Conservation (phyloP, 2,329 filamentous ascomycete genomes). For the Penicillium hordei region DNA sequence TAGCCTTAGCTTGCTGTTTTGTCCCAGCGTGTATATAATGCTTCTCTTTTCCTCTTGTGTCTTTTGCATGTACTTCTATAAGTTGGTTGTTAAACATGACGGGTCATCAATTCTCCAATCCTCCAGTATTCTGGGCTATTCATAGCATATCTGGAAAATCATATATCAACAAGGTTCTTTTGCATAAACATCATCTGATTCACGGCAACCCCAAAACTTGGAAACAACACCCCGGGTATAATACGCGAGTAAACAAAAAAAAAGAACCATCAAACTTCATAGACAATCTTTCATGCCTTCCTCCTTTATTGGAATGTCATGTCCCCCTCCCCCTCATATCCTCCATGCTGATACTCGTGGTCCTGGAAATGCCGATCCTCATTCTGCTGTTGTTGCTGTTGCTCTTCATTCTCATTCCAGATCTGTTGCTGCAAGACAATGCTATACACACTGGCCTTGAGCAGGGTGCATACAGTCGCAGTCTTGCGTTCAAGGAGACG, state of each 20-base stretch:
- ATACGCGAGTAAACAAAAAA: conserved; percentile 8
- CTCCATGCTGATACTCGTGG: conserved; percentile 14
- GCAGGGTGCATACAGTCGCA: conserved; percentile 86
- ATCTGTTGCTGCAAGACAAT: conserved; percentile 98
- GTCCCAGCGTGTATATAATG: conserved; percentile 29
- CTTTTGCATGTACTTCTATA: conserved; percentile 35
- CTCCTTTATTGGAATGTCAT: conserved; percentile 26
- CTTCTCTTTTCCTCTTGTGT: conserved; percentile 21
- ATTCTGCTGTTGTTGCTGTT: conserved; percentile 31
- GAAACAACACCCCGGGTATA: conserved; percentile 14
- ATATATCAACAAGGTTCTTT: conserved; percentile 10
- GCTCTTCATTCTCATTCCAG: conserved; percentile 57
- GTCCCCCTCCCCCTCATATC: conserved; percentile 26
- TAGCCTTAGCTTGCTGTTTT: conserved; percentile 14
- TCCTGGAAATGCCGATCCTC: conserved; percentile 25
- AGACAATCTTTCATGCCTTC: not conserved
- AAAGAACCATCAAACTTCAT: conserved; percentile 9
- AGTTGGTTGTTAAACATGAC: conserved; percentile 21
- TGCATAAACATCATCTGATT: conserved; percentile 1
- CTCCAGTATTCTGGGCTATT: conserved; percentile 10
- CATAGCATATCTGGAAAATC: conserved; percentile 11
- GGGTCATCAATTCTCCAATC: conserved; percentile 16
- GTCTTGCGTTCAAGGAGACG: conserved; percentile 91
- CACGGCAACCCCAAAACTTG: not conserved
- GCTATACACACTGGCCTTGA: conserved; percentile 98